Evolutionary conservation across 1,284 basidiomycete genomes (phyloP).

Genomic region (Ustilago nuda): DNA sequence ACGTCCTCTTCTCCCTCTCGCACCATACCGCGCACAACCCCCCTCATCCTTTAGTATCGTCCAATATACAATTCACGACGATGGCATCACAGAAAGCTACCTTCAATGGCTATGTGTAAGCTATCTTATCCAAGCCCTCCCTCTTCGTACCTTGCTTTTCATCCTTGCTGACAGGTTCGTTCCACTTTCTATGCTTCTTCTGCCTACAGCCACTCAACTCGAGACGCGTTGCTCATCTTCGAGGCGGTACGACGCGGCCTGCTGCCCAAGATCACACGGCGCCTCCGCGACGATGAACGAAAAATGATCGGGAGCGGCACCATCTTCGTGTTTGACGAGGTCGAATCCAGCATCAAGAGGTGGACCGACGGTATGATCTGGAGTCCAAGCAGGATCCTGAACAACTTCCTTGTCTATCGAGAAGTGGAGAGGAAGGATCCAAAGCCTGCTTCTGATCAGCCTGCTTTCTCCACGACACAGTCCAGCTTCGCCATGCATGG

Average conservation of each 20-base stretch:
- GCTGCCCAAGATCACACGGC: conserved; percentile 91
- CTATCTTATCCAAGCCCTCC: not conserved
- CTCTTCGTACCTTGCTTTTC: not conserved
- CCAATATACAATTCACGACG: not conserved
- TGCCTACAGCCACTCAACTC: conserved; percentile 81
- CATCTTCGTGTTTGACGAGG: conserved; percentile 97
- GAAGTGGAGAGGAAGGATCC: conserved; percentile 60
- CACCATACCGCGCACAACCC: not conserved
- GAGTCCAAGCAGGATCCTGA: conserved; percentile 87
- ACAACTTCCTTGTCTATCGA: conserved; percentile 83
- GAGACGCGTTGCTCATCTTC: conserved; percentile 93
- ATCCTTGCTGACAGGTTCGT: not conserved
- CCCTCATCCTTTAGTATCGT: not conserved
- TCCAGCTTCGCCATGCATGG: conserved; percentile 28
- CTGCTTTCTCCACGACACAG: conserved; percentile 32
- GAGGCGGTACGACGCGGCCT: conserved; percentile 90
- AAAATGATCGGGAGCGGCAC: conserved; percentile 92
- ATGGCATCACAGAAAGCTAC: conserved; percentile 35
- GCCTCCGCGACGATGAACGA: conserved; percentile 87
- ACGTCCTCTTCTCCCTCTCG: not conserved
- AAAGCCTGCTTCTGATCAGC: conserved; percentile 35
- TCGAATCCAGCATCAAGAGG: conserved; percentile 95
- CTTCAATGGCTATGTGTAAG: conserved; percentile 20
- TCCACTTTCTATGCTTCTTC: not conserved
- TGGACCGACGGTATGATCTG: conserved; percentile 98